Evolutionary conservation across 768 basidiomycete genomes (phyloP), one percentile per base, ranked within the genome.

Genomic region (Xerocomellus amylosporus): DNA sequence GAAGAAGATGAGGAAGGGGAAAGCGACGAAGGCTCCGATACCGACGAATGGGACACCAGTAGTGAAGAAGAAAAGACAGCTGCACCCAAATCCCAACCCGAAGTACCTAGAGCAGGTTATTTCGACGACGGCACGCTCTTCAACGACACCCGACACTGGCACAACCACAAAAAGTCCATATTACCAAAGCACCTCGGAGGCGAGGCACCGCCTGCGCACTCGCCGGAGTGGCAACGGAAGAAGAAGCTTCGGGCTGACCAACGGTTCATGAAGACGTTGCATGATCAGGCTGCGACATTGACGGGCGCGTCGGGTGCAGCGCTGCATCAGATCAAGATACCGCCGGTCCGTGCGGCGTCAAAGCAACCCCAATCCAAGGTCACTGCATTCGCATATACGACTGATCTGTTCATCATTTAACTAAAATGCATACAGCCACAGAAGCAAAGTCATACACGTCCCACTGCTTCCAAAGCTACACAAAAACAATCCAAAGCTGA

Each of bases 141-240:
- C 65, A 62, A 68, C 6, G 86, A 87, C 57, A 76, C 74, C 0
- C 73, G 66, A 17, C 85, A 86, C 60, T 86, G 86, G 86, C 86
- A 87, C 58, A 80, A 76, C 50, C 66, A 71, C 49, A 65, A 67
- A 39, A 77, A 69, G 31, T 50, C 79, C 0, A 72, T 86, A 20
- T 63, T 87, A 1, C 84, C 85, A 4, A 72, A 75, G 19, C 77
- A 83, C 63, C 71, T 80, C 0, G 84, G 83, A 3, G 83, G 83
- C 1, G 73, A 75, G 15, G 65, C 68, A 8, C 46, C 64, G 1
- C 45, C 63, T 3, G 65, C 71, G 49, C 64, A 64, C 1, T 43
- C 58, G 31, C 71, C 74, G 45, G 73, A 65, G 50, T 60, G 74
- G 66, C 70, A 73, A 49, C 73, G 75, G 26, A 67, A 51, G 54